Base-by-base conservation (phyloP, 2,329 filamentous ascomycete species). In the Calonectria pseudoturangicola region DNA sequence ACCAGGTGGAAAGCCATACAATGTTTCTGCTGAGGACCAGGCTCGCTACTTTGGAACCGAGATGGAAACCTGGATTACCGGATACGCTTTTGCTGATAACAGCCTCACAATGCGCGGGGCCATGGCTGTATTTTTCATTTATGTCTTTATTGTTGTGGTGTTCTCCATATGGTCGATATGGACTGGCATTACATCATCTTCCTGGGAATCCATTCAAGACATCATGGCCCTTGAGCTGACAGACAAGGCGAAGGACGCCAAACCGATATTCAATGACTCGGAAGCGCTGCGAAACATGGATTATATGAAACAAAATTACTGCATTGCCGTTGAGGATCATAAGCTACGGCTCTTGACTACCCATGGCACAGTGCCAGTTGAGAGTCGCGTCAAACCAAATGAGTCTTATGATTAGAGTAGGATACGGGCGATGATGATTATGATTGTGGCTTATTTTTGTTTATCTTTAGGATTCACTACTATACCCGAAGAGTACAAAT, bases 21-120 rank as follows among this genome's bases (percentile, higher is more conserved):
- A 62, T 1, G 65, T 78, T 18, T 72, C 73, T 3, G 33, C 39
- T 0, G 64, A 71, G 4, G 75, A 75, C 4, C 66, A 70, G 16
- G 30, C 47, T 13, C 65, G 54, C 0, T 69, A 68, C 65, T 71
- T 74, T 12, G 41, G 21, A 6, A 58, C 67, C 0, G 76, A 78
- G 21, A 77, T 76, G 76, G 73, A 78, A 50, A 77, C 76, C 0
- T 77, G 74, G 74, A 65, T 78, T 0, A 76, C 76, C 0, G 74
- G 76, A 0, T 78, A 69, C n/a, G 74, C 76, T 0, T 76, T 77
- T 60, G 73, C 73, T 8, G 70, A 72, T 16, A 72, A 67, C 33
- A 70, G 66, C n/a, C 48, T 72, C 9, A 72, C 72, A 4, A 74
- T 72, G 62, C 60, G 41, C 12, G 66, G 51, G 13, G 70, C 70